Base-by-base conservation (phyloP, 768 basidiomycete species). In the Calocybe indica region DNA sequence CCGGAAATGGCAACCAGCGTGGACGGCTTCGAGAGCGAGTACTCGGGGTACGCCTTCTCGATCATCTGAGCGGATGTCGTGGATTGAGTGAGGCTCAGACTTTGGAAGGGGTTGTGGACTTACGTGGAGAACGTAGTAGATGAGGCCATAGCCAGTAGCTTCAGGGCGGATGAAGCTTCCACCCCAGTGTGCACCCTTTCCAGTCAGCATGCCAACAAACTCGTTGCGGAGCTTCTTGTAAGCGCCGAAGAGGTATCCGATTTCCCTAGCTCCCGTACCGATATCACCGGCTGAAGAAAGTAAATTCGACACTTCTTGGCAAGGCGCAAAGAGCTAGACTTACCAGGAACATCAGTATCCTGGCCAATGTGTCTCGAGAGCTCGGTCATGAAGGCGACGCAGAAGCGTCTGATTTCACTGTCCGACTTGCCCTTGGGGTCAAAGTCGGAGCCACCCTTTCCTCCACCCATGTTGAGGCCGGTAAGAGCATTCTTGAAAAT, bases 361-460 rank as follows among this genome's bases (percentile, higher is more conserved):
- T 74, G 66, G 9, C 85, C 83, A 52, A 85, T 85, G 68, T 85
- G 83, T 50, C 80, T 72, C 56, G 74, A 80, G 49, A 88, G 79
- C 73, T 88, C 85, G 44, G 67, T 63, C 85, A 87, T 87, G 73
- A 88, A 88, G 22, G 84, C 65, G 37, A 65, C 58, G 63, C 81
- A 83, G 76, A 88, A 88, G 44, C 79, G 73, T 52, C 84, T 71
- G 62, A 87, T 85, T 69, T 87, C 85, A 57, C 62, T 67, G 69
- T 87, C 85, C 13, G 79, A 80, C 68, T 84, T 85, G 60, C 85
- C 84, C 78, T 87, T 88, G 63, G 85, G 85, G 70, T 87, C 82
- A 57, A 88, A 88, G 71, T 88, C 85, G 46, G 75, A 76, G 35
- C 85, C 85, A 67, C 85, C 85, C 71, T 88, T 88, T 50, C 82